phyloP scores from a whole-genome alignment of 805 yeast genomes.

The Teunomyces cretensis region DNA sequence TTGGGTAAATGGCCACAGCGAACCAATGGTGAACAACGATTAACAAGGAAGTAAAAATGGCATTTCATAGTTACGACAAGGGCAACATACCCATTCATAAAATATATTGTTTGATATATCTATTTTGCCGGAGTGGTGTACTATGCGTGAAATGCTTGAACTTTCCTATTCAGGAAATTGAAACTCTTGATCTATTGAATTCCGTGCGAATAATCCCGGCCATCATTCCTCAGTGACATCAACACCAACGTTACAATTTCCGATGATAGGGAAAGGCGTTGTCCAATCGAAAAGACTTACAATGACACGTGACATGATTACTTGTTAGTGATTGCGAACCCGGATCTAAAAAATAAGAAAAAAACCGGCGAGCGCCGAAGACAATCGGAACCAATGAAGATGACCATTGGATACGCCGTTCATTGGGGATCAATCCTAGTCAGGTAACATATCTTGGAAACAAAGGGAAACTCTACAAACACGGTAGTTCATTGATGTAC shows the following conservation, averaged over 20 bases:
- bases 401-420: neutral
- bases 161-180: neutral
- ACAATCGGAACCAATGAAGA: neutral
- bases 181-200: neutral
- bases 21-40: neutral
- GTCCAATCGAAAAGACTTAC: neutral
- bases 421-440: too few species aligned
- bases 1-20: too few species aligned
- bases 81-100: too few species aligned
- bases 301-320: neutral
- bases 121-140: neutral
- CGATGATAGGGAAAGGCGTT: slow-evolving; percentile 1
- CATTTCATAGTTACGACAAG: too few species aligned
- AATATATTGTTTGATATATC: too few species aligned
- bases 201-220: neutral
- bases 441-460: too few species aligned
- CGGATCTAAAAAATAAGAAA: neutral
- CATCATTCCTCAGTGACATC: neutral
- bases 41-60: too few species aligned
- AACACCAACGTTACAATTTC: neutral
- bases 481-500: too few species aligned
- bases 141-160: neutral
- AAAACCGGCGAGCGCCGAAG: neutral
- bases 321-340: neutral
- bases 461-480: too few species aligned